Conservation (phyloP, 2,329 filamentous ascomycete species). For the Penicillium hesseltinei region DNA sequence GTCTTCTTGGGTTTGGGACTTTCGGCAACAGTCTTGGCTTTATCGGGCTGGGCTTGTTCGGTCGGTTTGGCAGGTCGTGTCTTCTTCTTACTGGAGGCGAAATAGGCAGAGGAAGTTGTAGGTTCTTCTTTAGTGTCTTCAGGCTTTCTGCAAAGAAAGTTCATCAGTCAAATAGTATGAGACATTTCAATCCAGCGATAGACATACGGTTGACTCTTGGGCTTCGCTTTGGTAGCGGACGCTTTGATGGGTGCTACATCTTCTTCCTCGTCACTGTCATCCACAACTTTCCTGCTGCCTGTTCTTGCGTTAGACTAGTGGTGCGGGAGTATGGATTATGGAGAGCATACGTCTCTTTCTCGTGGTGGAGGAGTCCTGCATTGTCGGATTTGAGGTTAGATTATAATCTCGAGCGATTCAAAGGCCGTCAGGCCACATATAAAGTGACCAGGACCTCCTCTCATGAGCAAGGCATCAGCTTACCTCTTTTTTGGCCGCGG, state of each 20-base stretch:
- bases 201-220: constrained; percentile 50
- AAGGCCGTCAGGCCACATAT: not conserved
- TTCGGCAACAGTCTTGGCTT: constrained; percentile 19
- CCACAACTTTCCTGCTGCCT: constrained; percentile 66
- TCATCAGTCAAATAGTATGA: constrained; percentile 9
- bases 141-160: constrained; percentile 41
- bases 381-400: constrained; percentile 9
- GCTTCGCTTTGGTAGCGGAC: constrained; percentile 38
- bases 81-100: constrained; percentile 58
- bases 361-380: constrained; percentile 28
- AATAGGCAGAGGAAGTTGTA: constrained; percentile 63
- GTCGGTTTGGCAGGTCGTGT: constrained; percentile 43
- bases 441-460: not conserved
- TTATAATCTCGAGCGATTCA: not conserved
- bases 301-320: constrained; percentile 13
- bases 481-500: constrained; percentile 45
- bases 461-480: constrained; percentile 19
- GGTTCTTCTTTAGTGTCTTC: constrained; percentile 54
- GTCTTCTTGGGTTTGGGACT: constrained; percentile 18
- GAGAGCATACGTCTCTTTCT: constrained; percentile 38
- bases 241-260: constrained; percentile 43
- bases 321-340: not conserved
- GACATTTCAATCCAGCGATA: not conserved
- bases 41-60: constrained; percentile 1
- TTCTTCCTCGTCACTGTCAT: constrained; percentile 80